Evolutionary conservation across 768 basidiomycete genomes (phyloP).

Genomic region (Tulasnella sp.): DNA sequence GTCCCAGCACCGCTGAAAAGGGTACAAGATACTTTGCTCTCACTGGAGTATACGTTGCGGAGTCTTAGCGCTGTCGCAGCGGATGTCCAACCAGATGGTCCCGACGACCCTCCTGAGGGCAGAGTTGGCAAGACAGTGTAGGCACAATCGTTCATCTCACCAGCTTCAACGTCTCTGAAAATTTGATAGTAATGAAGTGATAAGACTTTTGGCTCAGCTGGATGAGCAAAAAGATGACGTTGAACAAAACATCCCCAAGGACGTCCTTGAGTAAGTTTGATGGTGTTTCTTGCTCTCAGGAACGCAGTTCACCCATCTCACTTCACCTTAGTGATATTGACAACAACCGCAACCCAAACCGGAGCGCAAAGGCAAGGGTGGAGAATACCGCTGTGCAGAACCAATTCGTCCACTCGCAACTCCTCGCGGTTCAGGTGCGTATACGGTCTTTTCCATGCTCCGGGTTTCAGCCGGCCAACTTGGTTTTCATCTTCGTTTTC

Average conservation of each 20-base stretch:
- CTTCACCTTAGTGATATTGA: constrained; percentile 63
- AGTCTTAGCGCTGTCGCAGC: constrained; percentile 31
- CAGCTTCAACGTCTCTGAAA: neutral
- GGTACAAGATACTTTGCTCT: constrained; percentile 26
- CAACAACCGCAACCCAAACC: constrained; percentile 78
- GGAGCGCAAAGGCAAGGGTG: constrained; percentile 74
- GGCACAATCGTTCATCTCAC: neutral
- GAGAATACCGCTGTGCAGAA: constrained; percentile 87
- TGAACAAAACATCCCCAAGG: constrained; percentile 31
- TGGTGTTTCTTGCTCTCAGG: neutral
- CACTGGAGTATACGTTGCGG: constrained; percentile 32
- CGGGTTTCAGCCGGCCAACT: constrained; percentile 29
- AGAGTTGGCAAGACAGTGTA: constrained; percentile 36
- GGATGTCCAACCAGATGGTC: constrained; percentile 35
- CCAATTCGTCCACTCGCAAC: constrained; percentile 90
- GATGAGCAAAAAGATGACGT: constrained; percentile 34
- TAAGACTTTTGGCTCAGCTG: constrained; percentile 31
- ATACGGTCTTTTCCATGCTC: constrained; percentile 5
- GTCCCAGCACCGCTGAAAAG: constrained; percentile 13
- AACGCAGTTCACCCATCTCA: neutral
- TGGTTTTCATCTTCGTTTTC: neutral
- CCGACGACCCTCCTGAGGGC: constrained; percentile 29
- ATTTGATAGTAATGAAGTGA: constrained; percentile 32
- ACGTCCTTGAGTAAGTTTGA: constrained; percentile 32
- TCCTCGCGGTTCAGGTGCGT: constrained; percentile 71